These are phyloP conservation scores for Paxillus involutus DNA, from an alignment of 768 basidiomycete genomes.

Conservation along the genomic window DNA sequence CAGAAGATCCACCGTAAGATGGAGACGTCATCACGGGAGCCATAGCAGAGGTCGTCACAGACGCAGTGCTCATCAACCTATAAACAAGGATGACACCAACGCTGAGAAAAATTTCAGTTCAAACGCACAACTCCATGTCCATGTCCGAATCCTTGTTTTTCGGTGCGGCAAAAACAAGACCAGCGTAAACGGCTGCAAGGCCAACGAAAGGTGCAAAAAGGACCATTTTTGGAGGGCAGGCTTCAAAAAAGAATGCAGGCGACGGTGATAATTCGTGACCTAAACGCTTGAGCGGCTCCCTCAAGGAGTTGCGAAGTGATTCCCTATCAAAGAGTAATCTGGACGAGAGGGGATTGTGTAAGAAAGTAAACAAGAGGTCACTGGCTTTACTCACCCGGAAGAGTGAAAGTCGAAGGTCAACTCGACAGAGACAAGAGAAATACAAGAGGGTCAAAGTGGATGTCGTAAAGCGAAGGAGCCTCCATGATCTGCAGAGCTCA, in stretches of 20 bases:
- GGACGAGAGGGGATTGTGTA: conserved; percentile 9
- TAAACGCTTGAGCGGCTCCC: conserved; percentile 53
- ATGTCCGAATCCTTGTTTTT: conserved; percentile 28
- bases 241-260: conserved; percentile 17
- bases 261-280: conserved; percentile 47
- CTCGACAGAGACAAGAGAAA: conserved; percentile 57
- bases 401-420: conserved; percentile 61
- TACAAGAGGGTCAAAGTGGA: conserved; percentile 29
- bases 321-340: conserved; percentile 77
- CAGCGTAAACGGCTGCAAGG: conserved; percentile 53
- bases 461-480: conserved; percentile 11
- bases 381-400: conserved; percentile 41
- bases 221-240: conserved; percentile 51
- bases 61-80: conserved; percentile 3
- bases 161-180: conserved; percentile 51
- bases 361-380: neutral
- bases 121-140: neutral
- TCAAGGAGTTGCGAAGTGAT: conserved; percentile 52
- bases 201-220: conserved; percentile 53
- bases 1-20: neutral
- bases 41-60: neutral
- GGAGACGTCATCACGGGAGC: neutral
- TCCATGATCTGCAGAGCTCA: neutral
- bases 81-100: neutral
- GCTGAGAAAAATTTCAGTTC: neutral